These are phyloP conservation scores for Yamadazyma jaroonii DNA, from an alignment of 1,139 yeast species.

Conservation along the genomic window DNA sequence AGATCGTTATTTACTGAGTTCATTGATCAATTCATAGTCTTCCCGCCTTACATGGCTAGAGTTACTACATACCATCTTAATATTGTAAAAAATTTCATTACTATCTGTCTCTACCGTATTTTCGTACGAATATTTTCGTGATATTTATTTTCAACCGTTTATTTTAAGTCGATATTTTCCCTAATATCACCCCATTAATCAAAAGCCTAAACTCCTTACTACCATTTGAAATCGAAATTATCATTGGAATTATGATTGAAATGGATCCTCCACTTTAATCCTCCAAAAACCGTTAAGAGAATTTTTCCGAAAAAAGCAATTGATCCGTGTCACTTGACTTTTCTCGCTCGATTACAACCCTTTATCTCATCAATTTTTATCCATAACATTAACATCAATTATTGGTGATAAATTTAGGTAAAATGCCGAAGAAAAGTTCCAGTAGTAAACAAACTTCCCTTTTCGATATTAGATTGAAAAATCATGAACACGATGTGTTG, in stretches of 20 bases:
- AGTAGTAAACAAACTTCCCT: constrained; percentile 37
- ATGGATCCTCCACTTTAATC: not conserved
- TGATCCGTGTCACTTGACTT: constrained; percentile 2
- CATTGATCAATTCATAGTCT: no score
- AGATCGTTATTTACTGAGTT: no score
- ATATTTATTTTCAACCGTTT: not conserved
- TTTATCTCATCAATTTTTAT: not conserved
- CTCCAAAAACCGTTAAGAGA: no score
- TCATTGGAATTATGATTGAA: not conserved
- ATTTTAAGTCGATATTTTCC: not conserved
- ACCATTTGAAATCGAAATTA: not conserved
- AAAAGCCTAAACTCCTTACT: not conserved
- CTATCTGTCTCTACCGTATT: no score
- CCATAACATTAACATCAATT: no score
- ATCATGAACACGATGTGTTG: constrained; percentile 75
- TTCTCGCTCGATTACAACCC: not conserved
- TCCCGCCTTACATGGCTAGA: no score
- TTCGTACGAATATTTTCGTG: no score
- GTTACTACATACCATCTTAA: no score
- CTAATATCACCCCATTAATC: not conserved
- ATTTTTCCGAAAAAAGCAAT: constrained; percentile 1
- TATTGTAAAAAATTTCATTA: no score
- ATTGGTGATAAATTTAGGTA: no score
- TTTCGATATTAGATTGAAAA: constrained; percentile 61
- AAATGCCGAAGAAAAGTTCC: constrained; percentile 13